Base-by-base conservation (phyloP, 805 yeast species). In the Schwanniomyces yamadae region DNA sequence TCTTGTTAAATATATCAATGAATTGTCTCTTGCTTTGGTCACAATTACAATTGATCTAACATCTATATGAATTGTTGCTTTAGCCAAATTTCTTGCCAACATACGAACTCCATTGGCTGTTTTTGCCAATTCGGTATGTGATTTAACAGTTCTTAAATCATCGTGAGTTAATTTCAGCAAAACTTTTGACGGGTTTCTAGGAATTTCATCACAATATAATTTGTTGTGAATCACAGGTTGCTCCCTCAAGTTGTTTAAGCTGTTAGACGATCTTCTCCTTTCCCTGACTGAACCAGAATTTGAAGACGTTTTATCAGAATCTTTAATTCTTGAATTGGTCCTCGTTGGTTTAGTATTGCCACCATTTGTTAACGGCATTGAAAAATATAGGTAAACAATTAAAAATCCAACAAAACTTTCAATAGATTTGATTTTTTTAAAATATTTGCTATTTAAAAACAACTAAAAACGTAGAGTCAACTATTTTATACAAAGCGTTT, bases 1-100 rank as follows among this genome's bases (percentile, higher is more conserved):
- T 39, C 91, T 69, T 0, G 96, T 85, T 30, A 87, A 63, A 50
- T 77, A 80, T 5, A 84, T 78, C 34, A 89, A 63, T 5, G 88
- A 80, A 48, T 84, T 81, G 55, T 89, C 96, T 36, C 95, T 71
- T 1, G 95, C 93, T 57, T 88, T 88, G n/a, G 96, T 88, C 13
- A 89, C 89, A 10, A 88, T 77, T 78, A 88, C 73, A 13, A 88
- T 77, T 12, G 85, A 78, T 29, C 74, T 73, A 13, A 84, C 80
- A 37, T 82, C 81, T 14, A 88, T 59, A 48, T 80, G 80, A 18
- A 88, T 79, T 4, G 84, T 82, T 3, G 90, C 85, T 45, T 78
- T 77, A 35, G 79, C 71, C 24, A 85, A 61, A 55, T 82, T 82
- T 43, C 79, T 80, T n/a, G 86, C 83, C 40, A 85, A 65, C 66